phyloP scores from a whole-genome alignment of 2,329 filamentous ascomycete species.

The Ascosphaera acerosa region DNA sequence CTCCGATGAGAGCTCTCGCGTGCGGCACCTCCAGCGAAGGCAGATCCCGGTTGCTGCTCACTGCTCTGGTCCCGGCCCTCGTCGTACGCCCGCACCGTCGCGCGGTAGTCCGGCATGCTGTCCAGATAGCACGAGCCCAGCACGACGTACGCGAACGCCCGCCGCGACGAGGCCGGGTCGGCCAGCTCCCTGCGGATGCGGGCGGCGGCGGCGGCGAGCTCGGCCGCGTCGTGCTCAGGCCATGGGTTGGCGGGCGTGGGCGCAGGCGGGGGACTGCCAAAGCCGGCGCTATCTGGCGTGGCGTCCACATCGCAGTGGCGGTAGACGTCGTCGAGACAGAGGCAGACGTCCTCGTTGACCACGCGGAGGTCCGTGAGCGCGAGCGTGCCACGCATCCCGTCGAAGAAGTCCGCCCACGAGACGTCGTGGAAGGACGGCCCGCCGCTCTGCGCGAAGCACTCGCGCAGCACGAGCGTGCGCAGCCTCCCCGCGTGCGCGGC shows the following conservation, averaged over 20 bases:
- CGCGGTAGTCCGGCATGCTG: slow-evolving; percentile 1
- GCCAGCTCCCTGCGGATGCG: background rate
- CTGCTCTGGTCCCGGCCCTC: slow-evolving; percentile 1
- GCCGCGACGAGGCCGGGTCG: background rate
- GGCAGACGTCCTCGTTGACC: background rate
- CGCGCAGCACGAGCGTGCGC: background rate
- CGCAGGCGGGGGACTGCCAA: too few relatives aligned
- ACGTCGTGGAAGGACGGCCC: background rate
- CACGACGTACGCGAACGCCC: slow-evolving; percentile 1
- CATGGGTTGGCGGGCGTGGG: too few relatives aligned
- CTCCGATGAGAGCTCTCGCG: too few relatives aligned
- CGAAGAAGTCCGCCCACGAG: background rate
- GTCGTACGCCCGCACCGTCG: background rate
- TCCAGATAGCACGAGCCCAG: slow-evolving; percentile 1
- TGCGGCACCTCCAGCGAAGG: too few relatives aligned
- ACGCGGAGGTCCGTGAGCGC: slow-evolving; percentile 1
- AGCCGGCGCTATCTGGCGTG: too few relatives aligned
- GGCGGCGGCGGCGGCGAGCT: background rate
- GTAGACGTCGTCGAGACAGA: background rate
- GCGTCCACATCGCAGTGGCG: background rate
- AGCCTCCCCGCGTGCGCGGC: background rate
- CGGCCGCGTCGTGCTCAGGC: background rate
- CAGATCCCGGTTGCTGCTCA: too few relatives aligned
- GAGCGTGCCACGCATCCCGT: background rate
- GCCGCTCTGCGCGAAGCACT: slow-evolving; percentile 1